Percentiles rank a stretch among this genome's conserved stretches.
phyloP scores from a whole-genome alignment of 305 asterid species.

The Solanum hybrid region DNA sequence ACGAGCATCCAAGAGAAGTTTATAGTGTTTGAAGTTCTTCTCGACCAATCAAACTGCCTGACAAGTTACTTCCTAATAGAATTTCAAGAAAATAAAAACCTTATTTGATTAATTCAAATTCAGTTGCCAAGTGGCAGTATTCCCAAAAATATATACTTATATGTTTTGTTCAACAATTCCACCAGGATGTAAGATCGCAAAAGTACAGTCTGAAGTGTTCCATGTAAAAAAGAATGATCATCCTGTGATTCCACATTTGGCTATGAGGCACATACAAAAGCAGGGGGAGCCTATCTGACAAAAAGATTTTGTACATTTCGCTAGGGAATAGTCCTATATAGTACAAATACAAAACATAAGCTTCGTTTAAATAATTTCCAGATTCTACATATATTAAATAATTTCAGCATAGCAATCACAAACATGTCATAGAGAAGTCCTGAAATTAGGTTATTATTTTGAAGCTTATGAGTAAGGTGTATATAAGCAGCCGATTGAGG shows the following conservation, averaged over 20 bases:
- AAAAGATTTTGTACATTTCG: background rate
- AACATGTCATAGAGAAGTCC: background rate
- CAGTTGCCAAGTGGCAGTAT: background rate
- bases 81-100: background rate
- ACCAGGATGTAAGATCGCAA: too few species aligned
- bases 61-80: background rate
- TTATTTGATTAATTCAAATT: background rate
- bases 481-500: constrained; percentile 14
- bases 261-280: too few species aligned
- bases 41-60: background rate
- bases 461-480: too few species aligned
- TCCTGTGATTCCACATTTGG: background rate
- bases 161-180: background rate
- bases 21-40: background rate
- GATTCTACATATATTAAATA: background rate
- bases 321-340: background rate
- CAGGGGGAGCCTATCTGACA: too few species aligned
- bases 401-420: background rate
- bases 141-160: background rate
- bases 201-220: background rate
- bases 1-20: background rate
- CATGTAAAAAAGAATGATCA: background rate
- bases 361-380: background rate
- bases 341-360: background rate
- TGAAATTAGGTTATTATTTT: background rate